Evolutionary conservation across 257 asterid genomes (phyloP).

Genomic region (Nicotiana benthamiana): DNA sequence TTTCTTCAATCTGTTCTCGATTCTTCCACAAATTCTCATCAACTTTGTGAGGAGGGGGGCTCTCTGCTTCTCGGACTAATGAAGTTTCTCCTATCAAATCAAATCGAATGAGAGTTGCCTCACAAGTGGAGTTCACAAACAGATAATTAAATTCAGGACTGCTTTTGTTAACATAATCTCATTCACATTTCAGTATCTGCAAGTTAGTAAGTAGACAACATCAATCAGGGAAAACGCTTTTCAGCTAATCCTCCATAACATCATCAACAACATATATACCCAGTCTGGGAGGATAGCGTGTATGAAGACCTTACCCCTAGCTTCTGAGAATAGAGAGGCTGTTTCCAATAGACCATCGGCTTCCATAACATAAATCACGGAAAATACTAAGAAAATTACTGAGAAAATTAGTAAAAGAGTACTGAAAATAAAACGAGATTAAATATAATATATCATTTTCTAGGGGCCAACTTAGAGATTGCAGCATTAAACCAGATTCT

Average conservation of each 20-base stretch:
- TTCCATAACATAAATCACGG: not conserved
- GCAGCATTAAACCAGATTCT: not conserved
- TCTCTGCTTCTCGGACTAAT: conserved; percentile 61
- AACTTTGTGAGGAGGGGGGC: conserved; percentile 86
- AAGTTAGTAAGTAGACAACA: not conserved
- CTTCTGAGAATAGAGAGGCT: too few relatives aligned
- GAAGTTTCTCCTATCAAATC: conserved; percentile 50
- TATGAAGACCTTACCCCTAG: too few relatives aligned
- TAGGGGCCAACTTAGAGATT: not conserved
- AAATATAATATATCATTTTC: not conserved
- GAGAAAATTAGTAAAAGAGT: not conserved
- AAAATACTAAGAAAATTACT: not conserved
- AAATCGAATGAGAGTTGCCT: conserved; percentile 6
- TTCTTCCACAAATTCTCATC: conserved; percentile 98
- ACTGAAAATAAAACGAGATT: not conserved
- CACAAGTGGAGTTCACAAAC: not conserved
- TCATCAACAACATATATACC: too few relatives aligned
- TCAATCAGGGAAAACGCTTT: not conserved
- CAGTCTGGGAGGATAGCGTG: too few relatives aligned
- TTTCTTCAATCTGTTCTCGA: conserved; percentile 90
- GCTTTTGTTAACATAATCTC: not conserved
- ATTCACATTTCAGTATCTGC: not conserved
- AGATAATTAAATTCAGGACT: not conserved
- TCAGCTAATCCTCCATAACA: not conserved
- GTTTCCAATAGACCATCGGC: not conserved